phyloP scores from a whole-genome alignment of 139 green algal species.

The Eudorina sp. region DNA sequence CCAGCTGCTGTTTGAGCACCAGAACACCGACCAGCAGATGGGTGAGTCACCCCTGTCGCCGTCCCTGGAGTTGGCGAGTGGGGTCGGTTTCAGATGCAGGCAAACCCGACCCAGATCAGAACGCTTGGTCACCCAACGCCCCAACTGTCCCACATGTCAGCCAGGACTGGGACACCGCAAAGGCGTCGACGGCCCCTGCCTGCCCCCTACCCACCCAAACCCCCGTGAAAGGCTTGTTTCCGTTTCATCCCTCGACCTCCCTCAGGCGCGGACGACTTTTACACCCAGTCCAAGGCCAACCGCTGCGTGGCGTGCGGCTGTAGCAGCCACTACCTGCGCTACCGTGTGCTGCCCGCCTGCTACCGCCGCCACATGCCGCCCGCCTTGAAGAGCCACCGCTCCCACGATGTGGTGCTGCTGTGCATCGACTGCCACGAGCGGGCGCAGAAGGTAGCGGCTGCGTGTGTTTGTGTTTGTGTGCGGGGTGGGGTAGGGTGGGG shows the following conservation, averaged over 20 bases:
- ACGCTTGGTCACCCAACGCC: too few relatives aligned
- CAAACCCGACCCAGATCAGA: too few relatives aligned
- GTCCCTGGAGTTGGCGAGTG: too few relatives aligned
- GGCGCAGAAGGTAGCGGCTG: conserved; percentile 35
- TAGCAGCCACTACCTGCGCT: conserved; percentile 78
- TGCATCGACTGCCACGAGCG: conserved; percentile 78
- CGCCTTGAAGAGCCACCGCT: conserved; percentile 82
- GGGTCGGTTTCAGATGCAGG: too few relatives aligned
- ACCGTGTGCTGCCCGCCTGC: conserved; percentile 83
- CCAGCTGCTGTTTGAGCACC: conserved; percentile 85
- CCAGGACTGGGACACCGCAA: too few relatives aligned
- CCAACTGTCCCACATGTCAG: too few relatives aligned
- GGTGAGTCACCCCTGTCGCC: too few relatives aligned
- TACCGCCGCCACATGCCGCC: conserved; percentile 82
- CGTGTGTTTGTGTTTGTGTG: neutral
- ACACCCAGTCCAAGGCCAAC: conserved; percentile 76
- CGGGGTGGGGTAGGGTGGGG: neutral
- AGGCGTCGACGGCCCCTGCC: too few relatives aligned
- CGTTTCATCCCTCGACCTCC: too few relatives aligned
- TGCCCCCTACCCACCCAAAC: too few relatives aligned
- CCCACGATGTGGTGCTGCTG: conserved; percentile 89
- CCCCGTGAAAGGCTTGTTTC: too few relatives aligned
- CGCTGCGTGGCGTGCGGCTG: conserved; percentile 78
- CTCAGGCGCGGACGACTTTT: conserved; percentile 70
- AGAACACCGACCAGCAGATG: conserved; percentile 74